These are phyloP conservation scores for Yamadazyma sp. DNA, from an alignment of 1,139 yeast species.

Conservation along the genomic window DNA sequence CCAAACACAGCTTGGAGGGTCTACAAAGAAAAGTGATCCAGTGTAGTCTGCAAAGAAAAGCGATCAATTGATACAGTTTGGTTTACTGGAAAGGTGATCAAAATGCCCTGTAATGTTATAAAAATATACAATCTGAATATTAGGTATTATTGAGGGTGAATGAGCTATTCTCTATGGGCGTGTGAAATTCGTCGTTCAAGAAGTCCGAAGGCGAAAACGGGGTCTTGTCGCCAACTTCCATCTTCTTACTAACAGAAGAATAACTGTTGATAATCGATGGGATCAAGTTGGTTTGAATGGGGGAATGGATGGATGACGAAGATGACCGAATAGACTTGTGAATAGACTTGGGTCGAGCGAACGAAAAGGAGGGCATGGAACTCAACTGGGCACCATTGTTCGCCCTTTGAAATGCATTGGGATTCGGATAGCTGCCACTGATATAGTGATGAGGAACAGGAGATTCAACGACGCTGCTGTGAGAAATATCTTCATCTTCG, in stretches of 20 bases:
- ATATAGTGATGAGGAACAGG: slow-evolving; percentile 28
- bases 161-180: slow-evolving; percentile 17
- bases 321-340: slow-evolving; percentile 9
- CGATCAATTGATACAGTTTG: too few relatives aligned
- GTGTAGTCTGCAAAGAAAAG: too few relatives aligned
- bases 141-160: slow-evolving; percentile 10
- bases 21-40: slow-evolving; percentile 11
- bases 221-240: slow-evolving; percentile 33
- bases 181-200: slow-evolving; percentile 31
- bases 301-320: slow-evolving; percentile 13
- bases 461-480: slow-evolving; percentile 11
- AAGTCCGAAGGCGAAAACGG: slow-evolving; percentile 49
- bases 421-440: slow-evolving; percentile 13
- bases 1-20: slow-evolving; percentile 75
- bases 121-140: not conserved
- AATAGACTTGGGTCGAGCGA: slow-evolving; percentile 5
- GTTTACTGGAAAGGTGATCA: too few relatives aligned
- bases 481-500: slow-evolving; percentile 7
- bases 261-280: slow-evolving; percentile 45
- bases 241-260: slow-evolving; percentile 37
- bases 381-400: not conserved
- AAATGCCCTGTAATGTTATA: not conserved
- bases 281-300: slow-evolving; percentile 35
- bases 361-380: slow-evolving; percentile 5
- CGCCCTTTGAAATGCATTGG: not conserved